Evolutionary conservation across 164 flowering plant genomes (phyloP), one percentile per base, ranked within the genome.

Genomic region (Chimonanthus salicifolius): DNA sequence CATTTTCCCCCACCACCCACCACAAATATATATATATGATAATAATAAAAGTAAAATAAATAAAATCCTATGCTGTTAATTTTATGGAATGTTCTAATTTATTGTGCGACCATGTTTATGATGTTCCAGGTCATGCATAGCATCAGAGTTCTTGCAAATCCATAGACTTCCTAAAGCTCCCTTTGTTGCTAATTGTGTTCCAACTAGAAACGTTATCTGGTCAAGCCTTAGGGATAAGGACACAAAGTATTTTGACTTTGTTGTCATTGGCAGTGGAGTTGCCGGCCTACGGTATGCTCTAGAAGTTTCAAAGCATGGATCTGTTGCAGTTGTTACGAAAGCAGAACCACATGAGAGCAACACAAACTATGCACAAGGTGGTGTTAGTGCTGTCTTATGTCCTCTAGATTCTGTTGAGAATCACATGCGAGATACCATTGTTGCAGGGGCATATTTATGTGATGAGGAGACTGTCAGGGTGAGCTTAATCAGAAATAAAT

Each of bases 331-430:
- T 73, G 89, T 95, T 64, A 94, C 99, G 20, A 94, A 94, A 82
- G 97, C 96, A 7, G 98, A 93, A 80, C 91, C 97, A 75, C 96
- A 95, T 70, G 98, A 93, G 80, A 87, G 99, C 84, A 93, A 90
- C 86, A 95, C 99, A 78, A 95, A 95, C 80, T 95, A 95, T 83
- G 99, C 99, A 64, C 99, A 93, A 80, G 99, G 98, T 74, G 99
- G 99, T 64, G 96, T 93, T 68, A 95, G 99, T 84, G 99, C 98
- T 75, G 99, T 95, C 54, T 76, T 95, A 74, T 85, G 93, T 80
- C 97, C 98, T 65, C 76, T 81, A 49, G 98, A 92, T 82, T 95
- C 99, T 49, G 92, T 95, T 18, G 99, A 95, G 83, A 90, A 84
- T 80, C 99, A 95, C 80, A 82, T 95, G 92, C 87, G 80, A 20